Conservation (phyloP, 148 eudicot species). For the Persicaria maculosa region DNA sequence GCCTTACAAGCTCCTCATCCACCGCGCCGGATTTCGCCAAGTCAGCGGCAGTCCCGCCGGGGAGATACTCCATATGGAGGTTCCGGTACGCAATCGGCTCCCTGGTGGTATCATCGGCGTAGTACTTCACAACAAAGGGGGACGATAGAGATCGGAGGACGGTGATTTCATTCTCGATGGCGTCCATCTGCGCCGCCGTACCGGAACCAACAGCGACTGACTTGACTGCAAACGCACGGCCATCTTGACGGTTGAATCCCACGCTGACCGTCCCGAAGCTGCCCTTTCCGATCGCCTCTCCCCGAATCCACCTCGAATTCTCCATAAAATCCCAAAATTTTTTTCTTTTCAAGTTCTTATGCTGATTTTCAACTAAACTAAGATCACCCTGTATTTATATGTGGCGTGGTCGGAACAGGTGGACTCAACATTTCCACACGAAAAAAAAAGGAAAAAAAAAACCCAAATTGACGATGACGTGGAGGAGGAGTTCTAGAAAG, state of each 20-base stretch:
- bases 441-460: neutral
- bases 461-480: neutral
- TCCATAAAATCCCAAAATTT: neutral
- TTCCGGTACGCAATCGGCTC: conserved; percentile 16
- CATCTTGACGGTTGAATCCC: conserved; percentile 33
- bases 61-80: conserved; percentile 61
- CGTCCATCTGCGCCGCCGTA: conserved; percentile 20
- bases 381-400: conserved; percentile 2
- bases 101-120: conserved; percentile 28
- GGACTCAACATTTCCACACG: neutral
- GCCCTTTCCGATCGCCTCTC: conserved; percentile 59
- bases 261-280: conserved; percentile 47
- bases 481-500: neutral
- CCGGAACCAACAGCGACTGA: conserved; percentile 28
- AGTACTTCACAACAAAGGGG: conserved; percentile 47
- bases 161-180: conserved; percentile 53
- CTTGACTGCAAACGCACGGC: conserved; percentile 55
- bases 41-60: conserved; percentile 40
- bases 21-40: neutral
- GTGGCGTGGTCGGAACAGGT: neutral
- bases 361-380: neutral
- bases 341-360: neutral
- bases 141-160: conserved; percentile 44
- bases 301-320: conserved; percentile 31
- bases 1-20: conserved; percentile 31